phyloP scores from a whole-genome alignment of 192 early-diverging fungal species.

The Phlyctochytrium arcticum region DNA sequence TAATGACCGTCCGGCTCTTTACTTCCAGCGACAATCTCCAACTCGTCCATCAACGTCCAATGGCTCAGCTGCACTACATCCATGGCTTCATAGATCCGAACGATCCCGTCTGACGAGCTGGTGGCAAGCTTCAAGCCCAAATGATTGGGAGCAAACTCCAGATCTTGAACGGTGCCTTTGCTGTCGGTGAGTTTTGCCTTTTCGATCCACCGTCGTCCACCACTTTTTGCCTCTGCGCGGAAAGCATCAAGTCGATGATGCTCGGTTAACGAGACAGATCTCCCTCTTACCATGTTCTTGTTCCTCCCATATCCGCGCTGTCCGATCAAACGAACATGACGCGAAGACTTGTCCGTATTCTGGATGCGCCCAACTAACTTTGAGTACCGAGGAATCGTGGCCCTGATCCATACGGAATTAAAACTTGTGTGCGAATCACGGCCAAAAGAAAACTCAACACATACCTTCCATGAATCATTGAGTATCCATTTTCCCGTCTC shows the following conservation, averaged over 20 bases:
- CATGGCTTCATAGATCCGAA: slow-evolving; percentile 83
- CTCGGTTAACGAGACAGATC: background rate
- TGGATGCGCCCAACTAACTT: slow-evolving; percentile 94
- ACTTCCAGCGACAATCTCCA: slow-evolving; percentile 14
- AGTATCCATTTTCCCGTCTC: slow-evolving; percentile 67
- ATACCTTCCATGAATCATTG: slow-evolving; percentile 75
- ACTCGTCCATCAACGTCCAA: slow-evolving; percentile 67
- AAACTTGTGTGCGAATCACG: too few species aligned
- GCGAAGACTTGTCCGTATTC: slow-evolving; percentile 92
- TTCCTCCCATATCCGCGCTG: slow-evolving; percentile 91
- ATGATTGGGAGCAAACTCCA: slow-evolving; percentile 88
- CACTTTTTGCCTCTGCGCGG: background rate
- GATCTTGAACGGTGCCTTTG: slow-evolving; percentile 72
- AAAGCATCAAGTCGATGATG: background rate
- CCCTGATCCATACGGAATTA: slow-evolving; percentile 36
- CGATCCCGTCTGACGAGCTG: slow-evolving; percentile 72
- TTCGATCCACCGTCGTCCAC: slow-evolving; percentile 63
- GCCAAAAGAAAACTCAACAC: background rate
- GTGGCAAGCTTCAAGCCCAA: slow-evolving; percentile 73
- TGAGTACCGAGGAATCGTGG: slow-evolving; percentile 82
- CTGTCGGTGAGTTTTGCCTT: slow-evolving; percentile 61
- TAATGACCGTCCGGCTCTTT: slow-evolving; percentile 78
- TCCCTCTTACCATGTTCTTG: slow-evolving; percentile 55
- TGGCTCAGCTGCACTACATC: slow-evolving; percentile 70
- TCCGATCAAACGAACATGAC: slow-evolving; percentile 87